Evolutionary conservation across 306 rosid species (phyloP), one percentile per base, ranked within the genome.

Genomic region (Casuarina equisetifolia): DNA sequence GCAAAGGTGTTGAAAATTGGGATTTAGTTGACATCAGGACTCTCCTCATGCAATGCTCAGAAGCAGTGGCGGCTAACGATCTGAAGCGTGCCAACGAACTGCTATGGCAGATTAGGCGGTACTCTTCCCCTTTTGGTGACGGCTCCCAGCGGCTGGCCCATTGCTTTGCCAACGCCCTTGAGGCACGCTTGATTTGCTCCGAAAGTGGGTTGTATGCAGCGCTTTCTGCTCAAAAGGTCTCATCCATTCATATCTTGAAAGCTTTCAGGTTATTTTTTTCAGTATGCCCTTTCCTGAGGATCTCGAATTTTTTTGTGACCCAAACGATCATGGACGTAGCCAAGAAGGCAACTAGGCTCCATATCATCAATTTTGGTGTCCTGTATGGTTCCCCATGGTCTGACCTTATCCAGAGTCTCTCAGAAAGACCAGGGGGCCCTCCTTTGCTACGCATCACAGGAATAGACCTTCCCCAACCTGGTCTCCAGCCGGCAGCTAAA

Each of bases 361-460:
- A 93, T 77, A 50, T 93, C 11, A 86, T 91, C 81, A 89, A 91
- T 71, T 88, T 91, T 54, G 97, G 97, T 11, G 82, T 93, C 67
- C 84, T 78, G 52, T 91, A 89, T 70, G 97, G 96, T 71, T 92
- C 77, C 72, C 94, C 90, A 42, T 92, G 97, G 97, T 91, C 97
- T 0, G 84, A 82, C 82, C 92, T 92, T 3, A 82, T 92, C 74
- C 85, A 84, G 3, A 36, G 0, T 15, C 91, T 92, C 54, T 82
- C 96, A 4, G 32, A 52, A 48, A 82, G 92, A 63, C 77, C 70
- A 1, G 88, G 85, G 0, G 95, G 93, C 16, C 87, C 62, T 85
- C 82, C 17, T 9, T 74, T 74, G 81, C 81, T 85, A 45, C 84
- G 85, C 16, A 82, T 85, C 68, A 93, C 98, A 0, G 98, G 95